phyloP scores from a whole-genome alignment of 176 grass and related monocot species.

The Aegilops longissima region DNA sequence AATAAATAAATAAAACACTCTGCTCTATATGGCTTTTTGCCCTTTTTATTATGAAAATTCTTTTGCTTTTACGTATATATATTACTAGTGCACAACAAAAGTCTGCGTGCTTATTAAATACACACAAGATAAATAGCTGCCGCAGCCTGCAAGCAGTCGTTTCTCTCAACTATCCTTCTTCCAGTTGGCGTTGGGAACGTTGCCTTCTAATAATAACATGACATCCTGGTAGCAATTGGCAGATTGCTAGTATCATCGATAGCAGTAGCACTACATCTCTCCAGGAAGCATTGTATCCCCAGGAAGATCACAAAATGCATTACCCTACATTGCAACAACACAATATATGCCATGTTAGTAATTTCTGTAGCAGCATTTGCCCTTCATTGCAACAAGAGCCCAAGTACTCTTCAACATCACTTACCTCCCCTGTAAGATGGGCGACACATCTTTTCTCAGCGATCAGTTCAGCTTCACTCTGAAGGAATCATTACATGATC shows the following conservation, averaged over 20 bases:
- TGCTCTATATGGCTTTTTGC: too few species aligned
- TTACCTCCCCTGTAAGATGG: slow-evolving; percentile 96
- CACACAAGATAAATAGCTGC: slow-evolving; percentile 12
- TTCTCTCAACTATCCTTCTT: background rate
- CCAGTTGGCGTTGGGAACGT: background rate
- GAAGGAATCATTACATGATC: slow-evolving; percentile 36
- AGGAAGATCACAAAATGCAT: slow-evolving; percentile 80
- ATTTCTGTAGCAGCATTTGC: background rate
- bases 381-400: background rate
- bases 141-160: slow-evolving; percentile 10
- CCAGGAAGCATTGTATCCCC: slow-evolving; percentile 94
- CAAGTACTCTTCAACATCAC: background rate
- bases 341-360: background rate
- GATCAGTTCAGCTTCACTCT: slow-evolving; percentile 89
- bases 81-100: background rate
- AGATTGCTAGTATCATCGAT: background rate
- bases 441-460: slow-evolving; percentile 96
- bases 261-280: slow-evolving; percentile 45
- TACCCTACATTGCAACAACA: slow-evolving; percentile 56
- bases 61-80: background rate
- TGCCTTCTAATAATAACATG: background rate
- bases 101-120: slow-evolving; percentile 9
- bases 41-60: background rate
- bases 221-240: background rate
- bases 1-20: too few species aligned